Base-by-base conservation (phyloP, 345 rosid species). In the Clarkia xantiana region DNA sequence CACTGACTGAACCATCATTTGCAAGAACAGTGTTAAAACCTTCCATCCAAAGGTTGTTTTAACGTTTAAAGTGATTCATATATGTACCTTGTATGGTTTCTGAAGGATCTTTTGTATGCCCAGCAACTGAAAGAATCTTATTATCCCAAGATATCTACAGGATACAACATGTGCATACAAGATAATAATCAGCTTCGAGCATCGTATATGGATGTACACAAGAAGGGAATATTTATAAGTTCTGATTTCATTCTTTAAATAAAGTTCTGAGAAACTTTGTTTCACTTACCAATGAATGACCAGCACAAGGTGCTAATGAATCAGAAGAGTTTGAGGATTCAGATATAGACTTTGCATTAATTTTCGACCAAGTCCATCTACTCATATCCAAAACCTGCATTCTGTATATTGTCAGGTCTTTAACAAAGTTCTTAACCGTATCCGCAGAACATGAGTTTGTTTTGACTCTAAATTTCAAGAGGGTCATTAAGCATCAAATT, bases 281-380 rank as follows among this genome's bases (percentile, higher is more conserved):
- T 40, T 47, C 17, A 75, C 97, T 71, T 56, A 93, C 99, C 97
- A 93, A 67, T 22, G 94, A 82, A 77, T 84, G 99, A 67, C 99
- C 99, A 53, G 99, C 97, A 70, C 99, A 93, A 47, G 94, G 76
- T 57, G 78, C 62, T 53, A 77, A 49, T 42, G 70, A 52, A 36
- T 71, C 60, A 18, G 71, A 76, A 60, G 84, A 66, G 58, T 84
- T 90, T 22, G 58, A 58, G 19, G 85, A 62, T 54, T 78, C 87
- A 58, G 68, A 53, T 44, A 55, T 81, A 62, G 44, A 62, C 74
- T 81, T 81, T 54, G 77, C 74, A 66, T 80, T 87, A 63, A 91
- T 71, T 78, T 71, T 87, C 60, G 96, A 78, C 99, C 99, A 91
- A 57, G 82, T 70, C 96, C 95, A 87, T 55, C 73, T 84, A 79